These are phyloP conservation scores for Amauroascus niger DNA, from an alignment of 2,329 filamentous ascomycete species.

Conservation along the genomic window DNA sequence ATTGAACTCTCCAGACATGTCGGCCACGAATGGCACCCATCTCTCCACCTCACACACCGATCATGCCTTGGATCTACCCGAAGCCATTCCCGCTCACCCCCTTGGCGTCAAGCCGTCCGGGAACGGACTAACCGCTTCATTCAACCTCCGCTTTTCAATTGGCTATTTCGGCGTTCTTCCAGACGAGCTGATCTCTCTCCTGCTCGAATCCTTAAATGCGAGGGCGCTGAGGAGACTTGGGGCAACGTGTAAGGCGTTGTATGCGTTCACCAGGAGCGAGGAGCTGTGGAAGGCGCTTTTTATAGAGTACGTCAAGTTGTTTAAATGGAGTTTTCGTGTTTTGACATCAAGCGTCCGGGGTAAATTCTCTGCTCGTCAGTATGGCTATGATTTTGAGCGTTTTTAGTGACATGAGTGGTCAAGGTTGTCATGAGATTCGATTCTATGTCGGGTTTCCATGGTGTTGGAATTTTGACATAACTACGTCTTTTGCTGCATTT, in stretches of 20 bases:
- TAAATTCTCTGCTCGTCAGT: too few species aligned
- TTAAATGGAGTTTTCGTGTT: background rate
- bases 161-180: slow-evolving; percentile 61
- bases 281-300: slow-evolving; percentile 85
- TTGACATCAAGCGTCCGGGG: too few species aligned
- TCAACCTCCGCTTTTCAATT: slow-evolving; percentile 56
- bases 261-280: slow-evolving; percentile 73
- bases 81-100: slow-evolving; percentile 65
- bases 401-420: too few species aligned
- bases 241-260: slow-evolving; percentile 71
- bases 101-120: slow-evolving; percentile 77
- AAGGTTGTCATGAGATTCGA: too few species aligned
- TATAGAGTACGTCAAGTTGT: slow-evolving; percentile 55
- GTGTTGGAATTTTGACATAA: background rate
- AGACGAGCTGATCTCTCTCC: slow-evolving; percentile 66
- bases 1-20: background rate
- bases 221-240: slow-evolving; percentile 56
- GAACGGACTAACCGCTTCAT: slow-evolving; percentile 61
- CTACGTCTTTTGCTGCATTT: too few species aligned
- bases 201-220: slow-evolving; percentile 67
- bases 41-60: background rate
- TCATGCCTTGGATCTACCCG: slow-evolving; percentile 32
- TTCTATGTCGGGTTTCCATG: too few species aligned
- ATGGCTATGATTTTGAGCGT: too few species aligned
- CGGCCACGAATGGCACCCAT: slow-evolving; percentile 6